phyloP scores from a whole-genome alignment of 73 alveolate genomes.

The Tetrahymena thermophila region DNA sequence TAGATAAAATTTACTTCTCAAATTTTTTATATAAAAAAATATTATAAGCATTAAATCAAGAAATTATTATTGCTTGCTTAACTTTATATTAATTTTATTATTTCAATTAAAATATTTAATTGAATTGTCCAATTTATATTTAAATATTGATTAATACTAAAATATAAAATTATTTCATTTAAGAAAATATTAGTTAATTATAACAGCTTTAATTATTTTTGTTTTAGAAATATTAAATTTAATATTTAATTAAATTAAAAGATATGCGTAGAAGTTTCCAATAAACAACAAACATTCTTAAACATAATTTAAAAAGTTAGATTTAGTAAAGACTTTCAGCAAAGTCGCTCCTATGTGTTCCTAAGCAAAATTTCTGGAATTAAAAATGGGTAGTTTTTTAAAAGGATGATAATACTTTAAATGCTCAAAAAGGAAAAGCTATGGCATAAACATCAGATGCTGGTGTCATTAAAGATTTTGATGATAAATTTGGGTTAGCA shows the following conservation, averaged over 20 bases:
- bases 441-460: neutral
- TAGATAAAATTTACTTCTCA: no score
- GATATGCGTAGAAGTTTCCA: slow-evolving; percentile 1
- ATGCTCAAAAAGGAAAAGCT: neutral
- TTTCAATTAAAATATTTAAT: no score
- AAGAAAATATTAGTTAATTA: no score
- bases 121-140: no score
- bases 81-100: no score
- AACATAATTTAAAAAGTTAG: neutral
- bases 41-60: no score
- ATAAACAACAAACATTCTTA: neutral
- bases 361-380: neutral
- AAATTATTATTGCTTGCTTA: no score
- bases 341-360: neutral
- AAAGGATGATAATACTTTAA: neutral
- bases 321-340: neutral
- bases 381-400: neutral
- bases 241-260: neutral
- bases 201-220: no score
- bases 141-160: no score
- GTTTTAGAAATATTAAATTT: neutral
- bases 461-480: slow-evolving; percentile 1
- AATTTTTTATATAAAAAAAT: no score
- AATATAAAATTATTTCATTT: no score
- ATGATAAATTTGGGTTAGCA: slow-evolving; percentile 34